phyloP scores from a whole-genome alignment of 352 stramenopile species.

The Globisporangium viniferum region DNA sequence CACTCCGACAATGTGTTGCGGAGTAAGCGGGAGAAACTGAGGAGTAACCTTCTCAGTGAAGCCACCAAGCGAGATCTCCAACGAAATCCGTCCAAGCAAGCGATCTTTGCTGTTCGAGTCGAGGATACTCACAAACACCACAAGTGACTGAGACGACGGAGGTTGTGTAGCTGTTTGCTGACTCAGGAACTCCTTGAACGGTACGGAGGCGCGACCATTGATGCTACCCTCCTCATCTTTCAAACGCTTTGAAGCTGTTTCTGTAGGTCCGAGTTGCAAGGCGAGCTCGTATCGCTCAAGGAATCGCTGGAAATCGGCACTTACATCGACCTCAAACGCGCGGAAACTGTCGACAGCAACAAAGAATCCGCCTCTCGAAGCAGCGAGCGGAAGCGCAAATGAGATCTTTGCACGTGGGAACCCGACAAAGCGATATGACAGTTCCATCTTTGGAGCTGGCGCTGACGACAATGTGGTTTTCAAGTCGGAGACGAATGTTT shows the following conservation, averaged over 20 bases:
- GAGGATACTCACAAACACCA: constrained; percentile 8
- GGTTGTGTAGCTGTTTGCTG: neutral
- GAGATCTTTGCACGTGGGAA: constrained; percentile 10
- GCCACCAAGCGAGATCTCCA: constrained; percentile 10
- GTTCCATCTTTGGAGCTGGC: neutral
- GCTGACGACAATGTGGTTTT: neutral
- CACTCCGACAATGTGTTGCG: neutral
- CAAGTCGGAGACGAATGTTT: constrained; percentile 15
- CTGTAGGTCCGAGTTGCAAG: neutral
- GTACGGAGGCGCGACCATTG: neutral
- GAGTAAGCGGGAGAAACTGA: constrained; percentile 7
- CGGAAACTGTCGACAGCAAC: neutral
- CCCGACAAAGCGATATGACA: constrained; percentile 21
- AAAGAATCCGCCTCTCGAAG: constrained; percentile 14
- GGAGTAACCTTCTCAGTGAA: neutral
- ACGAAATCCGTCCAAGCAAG: constrained; percentile 7
- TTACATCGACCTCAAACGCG: constrained; percentile 10
- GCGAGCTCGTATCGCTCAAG: constrained; percentile 9
- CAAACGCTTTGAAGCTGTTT: too few relatives aligned
- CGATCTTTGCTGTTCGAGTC: constrained; percentile 1
- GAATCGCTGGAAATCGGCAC: constrained; percentile 7
- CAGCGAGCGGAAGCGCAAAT: neutral
- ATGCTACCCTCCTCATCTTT: neutral
- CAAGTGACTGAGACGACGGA: neutral
- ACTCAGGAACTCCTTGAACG: neutral